Conservation (phyloP, 2,329 filamentous ascomycete genomes). For the Cercospora brassicicola region DNA sequence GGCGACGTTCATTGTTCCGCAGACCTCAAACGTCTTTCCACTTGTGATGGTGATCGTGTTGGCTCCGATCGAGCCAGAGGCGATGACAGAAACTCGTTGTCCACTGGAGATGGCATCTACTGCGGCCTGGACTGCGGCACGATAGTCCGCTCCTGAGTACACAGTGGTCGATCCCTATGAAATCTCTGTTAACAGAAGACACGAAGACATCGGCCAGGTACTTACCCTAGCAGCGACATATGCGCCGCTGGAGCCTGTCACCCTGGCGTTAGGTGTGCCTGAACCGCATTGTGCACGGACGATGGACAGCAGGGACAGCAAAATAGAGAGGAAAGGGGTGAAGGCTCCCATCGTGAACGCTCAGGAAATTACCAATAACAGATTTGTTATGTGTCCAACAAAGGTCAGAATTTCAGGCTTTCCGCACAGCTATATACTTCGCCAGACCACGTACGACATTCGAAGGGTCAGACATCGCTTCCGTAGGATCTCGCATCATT, state of each 20-base stretch:
- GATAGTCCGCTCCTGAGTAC: conserved; percentile 58
- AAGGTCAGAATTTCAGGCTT: not conserved
- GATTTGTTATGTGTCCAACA: not conserved
- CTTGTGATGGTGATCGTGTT: conserved; percentile 53
- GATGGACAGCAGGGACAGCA: conserved; percentile 23
- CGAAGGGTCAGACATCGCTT: not conserved
- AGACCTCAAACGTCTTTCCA: conserved; percentile 60
- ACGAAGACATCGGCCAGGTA: not conserved
- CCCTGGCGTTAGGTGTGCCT: conserved; percentile 49
- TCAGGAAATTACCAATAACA: not conserved
- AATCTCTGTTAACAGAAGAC: not conserved
- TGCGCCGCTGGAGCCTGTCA: conserved; percentile 50
- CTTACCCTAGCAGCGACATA: conserved; percentile 45
- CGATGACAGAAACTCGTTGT: conserved; percentile 56
- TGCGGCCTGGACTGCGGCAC: conserved; percentile 56
- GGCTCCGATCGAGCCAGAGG: conserved; percentile 58
- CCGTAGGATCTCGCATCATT: not conserved
- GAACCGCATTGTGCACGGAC: conserved; percentile 46
- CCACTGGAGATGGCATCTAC: conserved; percentile 54
- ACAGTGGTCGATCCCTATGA: conserved; percentile 45
- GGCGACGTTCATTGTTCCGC: conserved; percentile 56
- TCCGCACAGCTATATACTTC: not conserved
- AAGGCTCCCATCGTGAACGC: not conserved
- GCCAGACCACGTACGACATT: not conserved
- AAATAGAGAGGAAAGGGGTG: not conserved